Evolutionary conservation across 1,139 yeast genomes (phyloP), one percentile per base, ranked within the genome.

Genomic region (Kazachstania sp.): DNA sequence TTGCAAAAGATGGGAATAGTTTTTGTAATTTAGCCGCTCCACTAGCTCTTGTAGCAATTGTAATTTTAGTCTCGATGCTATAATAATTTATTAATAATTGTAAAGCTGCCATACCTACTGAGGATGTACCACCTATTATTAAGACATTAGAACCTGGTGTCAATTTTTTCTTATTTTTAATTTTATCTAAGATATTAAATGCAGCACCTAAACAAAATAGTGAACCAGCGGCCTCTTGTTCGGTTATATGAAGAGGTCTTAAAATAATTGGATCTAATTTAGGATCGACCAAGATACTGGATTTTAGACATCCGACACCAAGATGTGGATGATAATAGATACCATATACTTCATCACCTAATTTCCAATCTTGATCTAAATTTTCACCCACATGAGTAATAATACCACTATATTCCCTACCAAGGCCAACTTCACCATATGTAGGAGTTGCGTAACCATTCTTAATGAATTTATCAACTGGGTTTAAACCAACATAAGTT

Each of bases 101-200:
- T 29, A 79, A 70, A 2, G 75, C 73, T 65, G 71, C 74, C 50
- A 78, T 64, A 1, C 92, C 95, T 5, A 83, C 84, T n/a, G 82
- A 71, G 1, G 94, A 78, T 4, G 86, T 78, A 13, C 84, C 92
- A 39, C 95, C 95, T 49, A 83, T 70, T 37, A 86, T 70, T 44
- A 85, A 67, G 1, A 84, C 74, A 44, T 62, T 63, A 4, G 63
- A 50, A 15, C 55, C 56, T 6, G 51, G 50, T 32, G 60, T 60
- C 44, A 68, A 63, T 52, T 54, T 51, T 23, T 50, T 56, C 46
- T 48, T 54, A 58, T 51, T 62, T 38, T 57, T 59, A 8, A 60
- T 56, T 36, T 57, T 66, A 46, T 64, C 64, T 43, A 79, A 60
- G 46, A 78, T 59, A 40, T 68, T 69, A 52, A 61, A 68, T 0